These are phyloP conservation scores for Jamesozyma spencerorum DNA, from an alignment of 805 yeast genomes.

Conservation along the genomic window DNA sequence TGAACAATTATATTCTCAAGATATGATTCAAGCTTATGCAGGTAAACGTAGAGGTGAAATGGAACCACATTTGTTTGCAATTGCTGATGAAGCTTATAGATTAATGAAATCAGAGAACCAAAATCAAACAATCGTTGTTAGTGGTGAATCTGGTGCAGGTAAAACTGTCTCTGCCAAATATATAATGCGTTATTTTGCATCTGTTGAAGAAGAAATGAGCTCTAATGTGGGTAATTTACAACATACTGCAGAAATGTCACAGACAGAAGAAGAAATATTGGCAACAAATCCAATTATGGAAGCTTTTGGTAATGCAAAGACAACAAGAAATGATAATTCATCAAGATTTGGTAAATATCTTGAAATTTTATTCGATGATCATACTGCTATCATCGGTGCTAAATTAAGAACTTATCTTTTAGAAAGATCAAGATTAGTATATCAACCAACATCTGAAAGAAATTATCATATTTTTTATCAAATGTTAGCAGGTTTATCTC, in stretches of 20 bases:
- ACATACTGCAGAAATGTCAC: slow-evolving; percentile 59
- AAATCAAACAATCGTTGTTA: slow-evolving; percentile 92
- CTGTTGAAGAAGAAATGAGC: slow-evolving; percentile 57
- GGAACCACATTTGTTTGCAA: slow-evolving; percentile 94
- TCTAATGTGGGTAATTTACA: slow-evolving; percentile 30
- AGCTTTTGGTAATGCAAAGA: slow-evolving; percentile 90
- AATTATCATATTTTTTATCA: slow-evolving; percentile 95
- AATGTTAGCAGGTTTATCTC: slow-evolving; percentile 60
- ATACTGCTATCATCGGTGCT: slow-evolving; percentile 84
- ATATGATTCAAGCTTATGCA: slow-evolving; percentile 89
- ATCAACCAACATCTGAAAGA: slow-evolving; percentile 84
- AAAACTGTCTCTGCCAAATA: slow-evolving; percentile 95
- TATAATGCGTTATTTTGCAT: slow-evolving; percentile 94
- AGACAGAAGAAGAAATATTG: slow-evolving; percentile 84
- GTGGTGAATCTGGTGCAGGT: slow-evolving; percentile 99
- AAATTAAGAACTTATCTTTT: slow-evolving; percentile 84
- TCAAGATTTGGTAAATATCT: slow-evolving; percentile 90
- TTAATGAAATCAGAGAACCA: slow-evolving; percentile 79
- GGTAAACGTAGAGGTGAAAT: slow-evolving; percentile 89
- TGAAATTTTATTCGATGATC: slow-evolving; percentile 74
- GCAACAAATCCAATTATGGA: slow-evolving; percentile 92
- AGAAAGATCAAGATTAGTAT: slow-evolving; percentile 89
- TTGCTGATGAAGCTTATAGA: slow-evolving; percentile 94
- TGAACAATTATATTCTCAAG: slow-evolving; percentile 83
- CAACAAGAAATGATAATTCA: slow-evolving; percentile 84